These are phyloP conservation scores for Cytospora leucostoma DNA, from an alignment of 2,329 filamentous ascomycete species.

Conservation along the genomic window DNA sequence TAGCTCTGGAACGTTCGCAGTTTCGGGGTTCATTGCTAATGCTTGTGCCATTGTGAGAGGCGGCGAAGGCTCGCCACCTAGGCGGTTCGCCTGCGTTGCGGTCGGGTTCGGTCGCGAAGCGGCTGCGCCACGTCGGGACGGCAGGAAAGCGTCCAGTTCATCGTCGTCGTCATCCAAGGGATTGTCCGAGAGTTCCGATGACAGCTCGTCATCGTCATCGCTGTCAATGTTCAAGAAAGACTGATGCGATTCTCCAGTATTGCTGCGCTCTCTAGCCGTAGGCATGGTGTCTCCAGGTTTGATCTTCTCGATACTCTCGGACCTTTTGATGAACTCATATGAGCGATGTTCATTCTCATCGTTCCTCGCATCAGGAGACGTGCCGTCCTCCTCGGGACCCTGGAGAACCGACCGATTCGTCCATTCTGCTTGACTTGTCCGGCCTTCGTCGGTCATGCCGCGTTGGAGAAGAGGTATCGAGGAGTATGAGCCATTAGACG, in stretches of 20 bases:
- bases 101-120: slow-evolving; percentile 36
- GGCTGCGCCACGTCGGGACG: slow-evolving; percentile 34
- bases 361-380: slow-evolving; percentile 26
- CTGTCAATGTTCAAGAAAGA: slow-evolving; percentile 52
- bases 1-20: slow-evolving; percentile 40
- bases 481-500: slow-evolving; percentile 73
- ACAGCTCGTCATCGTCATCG: slow-evolving; percentile 59
- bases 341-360: slow-evolving; percentile 45
- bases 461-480: slow-evolving; percentile 77
- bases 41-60: slow-evolving; percentile 52
- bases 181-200: slow-evolving; percentile 63
- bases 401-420: slow-evolving; percentile 56
- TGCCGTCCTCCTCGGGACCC: slow-evolving; percentile 44
- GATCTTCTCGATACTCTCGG: slow-evolving; percentile 52
- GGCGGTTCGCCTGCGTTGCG: slow-evolving; percentile 30
- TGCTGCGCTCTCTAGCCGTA: slow-evolving; percentile 33
- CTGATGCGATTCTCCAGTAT: slow-evolving; percentile 31
- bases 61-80: slow-evolving; percentile 42
- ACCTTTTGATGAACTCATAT: slow-evolving; percentile 57
- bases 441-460: slow-evolving; percentile 56
- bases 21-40: slow-evolving; percentile 46
- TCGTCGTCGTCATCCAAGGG: slow-evolving; percentile 41
- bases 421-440: slow-evolving; percentile 51
- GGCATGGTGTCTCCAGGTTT: slow-evolving; percentile 34
- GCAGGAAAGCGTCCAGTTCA: slow-evolving; percentile 34